These are phyloP conservation scores for Delonix regia DNA, from an alignment of 306 rosid genomes.

Conservation along the genomic window DNA sequence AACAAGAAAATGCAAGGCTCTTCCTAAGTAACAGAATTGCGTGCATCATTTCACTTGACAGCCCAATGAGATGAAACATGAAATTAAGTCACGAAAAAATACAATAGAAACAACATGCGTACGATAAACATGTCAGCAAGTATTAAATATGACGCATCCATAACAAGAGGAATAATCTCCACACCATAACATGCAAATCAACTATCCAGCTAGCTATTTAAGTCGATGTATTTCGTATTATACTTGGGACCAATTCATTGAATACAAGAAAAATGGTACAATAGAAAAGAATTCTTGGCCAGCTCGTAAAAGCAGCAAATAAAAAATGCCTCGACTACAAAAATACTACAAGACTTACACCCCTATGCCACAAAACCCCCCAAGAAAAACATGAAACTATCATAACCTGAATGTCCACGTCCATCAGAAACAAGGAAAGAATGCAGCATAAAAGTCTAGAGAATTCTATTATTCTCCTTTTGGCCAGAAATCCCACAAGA, in stretches of 20 bases:
- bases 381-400: conserved; percentile 46
- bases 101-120: background rate
- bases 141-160: conserved; percentile 20
- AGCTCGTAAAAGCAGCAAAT: conserved; percentile 57
- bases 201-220: conserved; percentile 27
- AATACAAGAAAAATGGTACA: conserved; percentile 50
- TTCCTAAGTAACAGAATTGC: background rate
- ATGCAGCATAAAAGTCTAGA: conserved; percentile 48
- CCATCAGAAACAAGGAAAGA: conserved; percentile 44
- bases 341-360: conserved; percentile 62
- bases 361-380: conserved; percentile 46
- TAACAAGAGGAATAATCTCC: conserved; percentile 17
- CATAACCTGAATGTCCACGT: conserved; percentile 47
- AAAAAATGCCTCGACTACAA: conserved; percentile 73
- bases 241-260: conserved; percentile 37
- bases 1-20: background rate
- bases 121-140: background rate
- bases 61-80: background rate
- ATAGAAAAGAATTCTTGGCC: conserved; percentile 55
- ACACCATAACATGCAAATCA: conserved; percentile 31
- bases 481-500: conserved; percentile 32
- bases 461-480: conserved; percentile 2
- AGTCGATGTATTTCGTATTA: conserved; percentile 49
- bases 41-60: too few relatives aligned
- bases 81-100: background rate